These are phyloP conservation scores for Tuber aestivum DNA, from an alignment of 495 filamentous ascomycete genomes.

Conservation along the genomic window DNA sequence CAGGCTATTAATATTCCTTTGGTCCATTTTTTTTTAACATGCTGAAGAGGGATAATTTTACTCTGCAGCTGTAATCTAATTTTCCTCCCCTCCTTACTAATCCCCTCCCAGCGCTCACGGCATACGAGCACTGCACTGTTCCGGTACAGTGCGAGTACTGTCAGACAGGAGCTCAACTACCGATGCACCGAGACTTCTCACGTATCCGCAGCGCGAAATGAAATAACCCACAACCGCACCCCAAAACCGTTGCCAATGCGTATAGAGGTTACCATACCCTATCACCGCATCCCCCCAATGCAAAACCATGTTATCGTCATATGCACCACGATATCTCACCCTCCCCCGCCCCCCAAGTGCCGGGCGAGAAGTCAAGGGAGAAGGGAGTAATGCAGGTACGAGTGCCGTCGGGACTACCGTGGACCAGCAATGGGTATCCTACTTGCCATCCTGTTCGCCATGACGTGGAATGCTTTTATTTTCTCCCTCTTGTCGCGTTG, in stretches of 20 bases:
- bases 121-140: background rate
- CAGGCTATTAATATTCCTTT: background rate
- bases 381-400: background rate
- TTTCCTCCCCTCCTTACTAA: background rate
- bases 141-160: background rate
- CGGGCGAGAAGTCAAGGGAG: background rate
- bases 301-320: background rate
- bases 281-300: background rate
- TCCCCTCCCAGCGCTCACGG: background rate
- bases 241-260: background rate
- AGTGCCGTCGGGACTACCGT: background rate
- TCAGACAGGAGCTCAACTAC: background rate
- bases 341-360: background rate
- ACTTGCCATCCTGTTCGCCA: background rate
- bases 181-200: background rate
- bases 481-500: background rate
- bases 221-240: background rate
- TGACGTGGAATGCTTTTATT: background rate
- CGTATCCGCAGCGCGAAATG: background rate
- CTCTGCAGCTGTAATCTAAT: background rate
- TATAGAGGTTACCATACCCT: background rate
- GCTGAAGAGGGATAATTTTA: background rate
- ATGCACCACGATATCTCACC: conserved; percentile 2
- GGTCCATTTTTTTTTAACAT: background rate
- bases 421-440: background rate